phyloP scores from a whole-genome alignment of 164 flowering plant species.

The Nymphaea colorata region DNA sequence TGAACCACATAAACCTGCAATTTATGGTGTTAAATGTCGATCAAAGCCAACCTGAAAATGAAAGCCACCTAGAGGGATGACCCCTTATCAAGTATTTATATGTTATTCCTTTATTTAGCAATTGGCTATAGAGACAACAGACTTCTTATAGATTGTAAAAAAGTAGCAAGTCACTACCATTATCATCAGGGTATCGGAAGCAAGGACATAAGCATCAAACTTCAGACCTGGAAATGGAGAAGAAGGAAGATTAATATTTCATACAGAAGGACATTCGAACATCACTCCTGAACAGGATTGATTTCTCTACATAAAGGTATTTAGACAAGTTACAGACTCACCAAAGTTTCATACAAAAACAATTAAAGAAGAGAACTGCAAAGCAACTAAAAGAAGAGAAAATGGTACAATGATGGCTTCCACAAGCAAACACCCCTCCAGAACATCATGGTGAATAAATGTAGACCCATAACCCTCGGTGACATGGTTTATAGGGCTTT shows the following conservation, averaged over 20 bases:
- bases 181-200: constrained; percentile 43
- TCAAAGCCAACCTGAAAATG: constrained; percentile 20
- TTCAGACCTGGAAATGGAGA: constrained; percentile 58
- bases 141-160: neutral
- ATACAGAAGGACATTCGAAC: constrained; percentile 15
- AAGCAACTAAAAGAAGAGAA: neutral
- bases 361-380: neutral
- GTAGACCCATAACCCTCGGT: neutral
- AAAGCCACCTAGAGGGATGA: neutral
- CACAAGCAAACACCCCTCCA: neutral
- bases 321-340: too few relatives aligned
- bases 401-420: neutral
- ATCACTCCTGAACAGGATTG: neutral
- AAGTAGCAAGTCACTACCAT: constrained; percentile 17
- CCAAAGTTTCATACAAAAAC: neutral
- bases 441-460: too few relatives aligned
- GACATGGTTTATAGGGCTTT: neutral
- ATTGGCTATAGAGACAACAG: neutral
- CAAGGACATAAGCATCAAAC: constrained; percentile 41
- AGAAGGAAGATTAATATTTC: constrained; percentile 54
- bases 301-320: neutral
- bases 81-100: neutral
- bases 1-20: neutral
- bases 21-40: neutral
- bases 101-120: neutral